Evolutionary conservation across 345 rosid genomes (phyloP).

Genomic region (Clausena lansium): DNA sequence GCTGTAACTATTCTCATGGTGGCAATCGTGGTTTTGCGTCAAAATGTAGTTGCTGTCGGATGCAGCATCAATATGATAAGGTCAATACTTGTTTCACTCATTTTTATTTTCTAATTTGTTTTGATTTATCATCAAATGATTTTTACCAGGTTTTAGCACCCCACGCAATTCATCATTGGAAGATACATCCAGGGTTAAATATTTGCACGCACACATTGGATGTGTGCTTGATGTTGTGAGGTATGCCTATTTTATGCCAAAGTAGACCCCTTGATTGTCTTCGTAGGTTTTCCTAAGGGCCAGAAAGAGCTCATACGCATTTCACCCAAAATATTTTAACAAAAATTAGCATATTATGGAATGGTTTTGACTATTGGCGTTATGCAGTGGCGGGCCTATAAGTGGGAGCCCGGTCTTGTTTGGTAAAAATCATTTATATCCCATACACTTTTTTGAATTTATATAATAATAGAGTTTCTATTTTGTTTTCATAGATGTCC

Average conservation of each 20-base stretch:
- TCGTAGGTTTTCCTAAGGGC: neutral
- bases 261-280: neutral
- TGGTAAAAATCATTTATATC: no score
- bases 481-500: no score
- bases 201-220: slow-evolving; percentile 35
- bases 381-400: no score
- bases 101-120: neutral
- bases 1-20: no score
- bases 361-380: neutral
- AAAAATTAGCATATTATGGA: neutral
- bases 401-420: no score
- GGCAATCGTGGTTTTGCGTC: no score
- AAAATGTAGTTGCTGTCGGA: neutral
- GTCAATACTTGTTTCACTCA: neutral
- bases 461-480: no score
- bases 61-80: neutral
- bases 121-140: neutral
- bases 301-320: neutral
- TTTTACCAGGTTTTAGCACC: slow-evolving; percentile 27
- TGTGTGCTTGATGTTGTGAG: slow-evolving; percentile 37
- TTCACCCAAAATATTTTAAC: neutral
- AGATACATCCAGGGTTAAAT: slow-evolving; percentile 37
- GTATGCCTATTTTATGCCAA: slow-evolving; percentile 16
- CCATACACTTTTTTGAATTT: no score
- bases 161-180: slow-evolving; percentile 28